Conservation (phyloP, 2,329 filamentous ascomycete genomes). For the Lasiodiplodia hormozganensis region DNA sequence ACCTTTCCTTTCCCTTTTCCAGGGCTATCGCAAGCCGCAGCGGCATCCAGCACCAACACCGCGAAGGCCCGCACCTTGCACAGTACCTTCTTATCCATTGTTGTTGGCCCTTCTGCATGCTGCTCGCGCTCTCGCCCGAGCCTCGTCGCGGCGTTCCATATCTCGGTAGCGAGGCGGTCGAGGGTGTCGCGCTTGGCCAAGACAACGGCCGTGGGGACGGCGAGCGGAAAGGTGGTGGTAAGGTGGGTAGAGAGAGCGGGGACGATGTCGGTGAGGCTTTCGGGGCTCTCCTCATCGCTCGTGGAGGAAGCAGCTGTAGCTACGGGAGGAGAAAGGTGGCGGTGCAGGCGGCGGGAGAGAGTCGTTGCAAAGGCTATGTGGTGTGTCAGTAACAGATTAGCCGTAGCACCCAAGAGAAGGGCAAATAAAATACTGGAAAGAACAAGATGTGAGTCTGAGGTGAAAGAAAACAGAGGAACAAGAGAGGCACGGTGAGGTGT, state of each 20-base stretch:
- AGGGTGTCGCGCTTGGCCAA: slow-evolving; percentile 55
- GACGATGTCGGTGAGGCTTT: slow-evolving; percentile 8
- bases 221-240: slow-evolving; percentile 47
- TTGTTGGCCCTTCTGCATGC: not conserved
- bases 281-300: not conserved
- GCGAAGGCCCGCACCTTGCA: slow-evolving; percentile 57
- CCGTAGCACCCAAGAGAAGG: not conserved
- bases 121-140: slow-evolving; percentile 42
- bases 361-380: slow-evolving; percentile 42
- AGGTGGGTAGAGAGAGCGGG: slow-evolving; percentile 43
- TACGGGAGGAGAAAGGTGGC: not conserved
- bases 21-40: not conserved
- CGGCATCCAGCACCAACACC: slow-evolving; percentile 68
- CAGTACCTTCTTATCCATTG: not conserved
- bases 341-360: slow-evolving; percentile 38
- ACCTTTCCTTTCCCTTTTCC: not conserved
- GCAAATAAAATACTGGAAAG: not conserved
- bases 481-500: not conserved
- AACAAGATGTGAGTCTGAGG: not conserved
- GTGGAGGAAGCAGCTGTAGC: slow-evolving; percentile 31
- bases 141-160: slow-evolving; percentile 73
- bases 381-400: slow-evolving; percentile 18
- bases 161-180: slow-evolving; percentile 61
- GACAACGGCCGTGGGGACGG: slow-evolving; percentile 34
- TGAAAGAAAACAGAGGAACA: not conserved